phyloP scores from a whole-genome alignment of 2,329 filamentous ascomycete genomes.

The Fusarium tanahbumbuense region DNA sequence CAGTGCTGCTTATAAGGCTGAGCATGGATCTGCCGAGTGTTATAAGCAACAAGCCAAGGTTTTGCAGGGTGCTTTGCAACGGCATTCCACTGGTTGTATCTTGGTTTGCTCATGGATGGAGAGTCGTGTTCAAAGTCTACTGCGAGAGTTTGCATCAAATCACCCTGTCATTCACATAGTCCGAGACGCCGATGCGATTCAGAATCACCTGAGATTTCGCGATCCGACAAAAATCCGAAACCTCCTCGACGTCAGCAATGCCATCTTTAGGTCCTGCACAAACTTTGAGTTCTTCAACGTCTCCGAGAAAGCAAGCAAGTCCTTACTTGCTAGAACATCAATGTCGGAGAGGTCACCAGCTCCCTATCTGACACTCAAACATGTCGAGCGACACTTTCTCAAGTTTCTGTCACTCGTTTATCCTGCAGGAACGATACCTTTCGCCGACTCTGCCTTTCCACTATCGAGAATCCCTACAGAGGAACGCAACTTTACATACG shows the following conservation, averaged over 20 bases:
- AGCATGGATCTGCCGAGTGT: constrained; percentile 71
- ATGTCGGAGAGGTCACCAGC: constrained; percentile 57
- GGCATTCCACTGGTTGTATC: constrained; percentile 70
- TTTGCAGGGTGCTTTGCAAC: constrained; percentile 68
- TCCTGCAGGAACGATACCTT: constrained; percentile 64
- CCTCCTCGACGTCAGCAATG: constrained; percentile 67
- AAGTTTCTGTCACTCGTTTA: constrained; percentile 74
- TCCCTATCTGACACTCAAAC: constrained; percentile 74
- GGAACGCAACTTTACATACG: constrained; percentile 73
- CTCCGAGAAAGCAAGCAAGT: constrained; percentile 63
- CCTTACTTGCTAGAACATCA: constrained; percentile 21
- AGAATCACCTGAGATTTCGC: constrained; percentile 68
- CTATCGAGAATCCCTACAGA: constrained; percentile 71
- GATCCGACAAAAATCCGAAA: constrained; percentile 67
- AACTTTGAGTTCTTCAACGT: constrained; percentile 84
- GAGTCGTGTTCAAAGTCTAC: constrained; percentile 67
- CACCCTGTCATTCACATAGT: constrained; percentile 79
- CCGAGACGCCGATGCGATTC: constrained; percentile 73
- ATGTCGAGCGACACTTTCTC: constrained; percentile 75
- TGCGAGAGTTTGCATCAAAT: constrained; percentile 70
- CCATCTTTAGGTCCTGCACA: constrained; percentile 73
- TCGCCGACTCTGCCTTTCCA: constrained; percentile 73
- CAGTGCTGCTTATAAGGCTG: constrained; percentile 71
- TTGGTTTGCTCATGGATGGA: constrained; percentile 81
- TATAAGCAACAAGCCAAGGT: constrained; percentile 72